A percentile compares a stretch with the other conserved stretches of the same genome.
Evolutionary conservation across 1,139 yeast species (phyloP).

Genomic region (Blastobotrys apis): DNA sequence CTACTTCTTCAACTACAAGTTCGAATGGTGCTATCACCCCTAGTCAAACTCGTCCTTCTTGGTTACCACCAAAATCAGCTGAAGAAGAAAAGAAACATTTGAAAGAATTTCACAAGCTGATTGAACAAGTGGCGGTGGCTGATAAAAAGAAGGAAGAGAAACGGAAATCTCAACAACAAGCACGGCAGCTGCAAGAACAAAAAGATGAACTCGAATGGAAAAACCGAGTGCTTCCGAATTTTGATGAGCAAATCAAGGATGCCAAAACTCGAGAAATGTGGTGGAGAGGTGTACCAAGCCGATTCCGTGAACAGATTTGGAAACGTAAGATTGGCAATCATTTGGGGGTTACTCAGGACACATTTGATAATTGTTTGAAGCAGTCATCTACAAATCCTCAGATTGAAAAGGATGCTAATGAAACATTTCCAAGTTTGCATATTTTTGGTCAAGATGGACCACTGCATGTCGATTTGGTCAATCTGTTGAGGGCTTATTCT

Average conservation of each 20-base stretch:
- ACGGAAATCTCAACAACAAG: conserved; percentile 24
- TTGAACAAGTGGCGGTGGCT: conserved; percentile 42
- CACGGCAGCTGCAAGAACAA: conserved; percentile 29
- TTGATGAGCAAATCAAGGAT: conserved; percentile 36
- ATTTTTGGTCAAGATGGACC: conserved; percentile 41
- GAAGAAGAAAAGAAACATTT: conserved; percentile 55
- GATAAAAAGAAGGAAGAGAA: conserved; percentile 33
- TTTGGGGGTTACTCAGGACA: conserved; percentile 25
- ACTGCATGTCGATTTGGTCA: conserved; percentile 34
- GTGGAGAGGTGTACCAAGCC: conserved; percentile 65
- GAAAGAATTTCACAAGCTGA: conserved; percentile 48
- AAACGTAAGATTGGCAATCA: conserved; percentile 42
- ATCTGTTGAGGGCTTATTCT: conserved; percentile 34
- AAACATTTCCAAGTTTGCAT: conserved; percentile 44
- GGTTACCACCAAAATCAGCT: conserved; percentile 62
- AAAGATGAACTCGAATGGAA: conserved; percentile 44
- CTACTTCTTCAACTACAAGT: not conserved
- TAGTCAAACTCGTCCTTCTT: conserved; percentile 52
- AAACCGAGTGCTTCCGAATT: conserved; percentile 39
- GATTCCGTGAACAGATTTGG: conserved; percentile 52
- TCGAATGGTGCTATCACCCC: conserved; percentile 4
- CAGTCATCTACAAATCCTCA: conserved; percentile 9
- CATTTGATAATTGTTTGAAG: conserved; percentile 21
- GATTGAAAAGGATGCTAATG: conserved; percentile 33
- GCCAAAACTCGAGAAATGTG: conserved; percentile 50